Conservation (phyloP, 2,329 filamentous ascomycete species). For the Phaeoacremonium minimum region DNA sequence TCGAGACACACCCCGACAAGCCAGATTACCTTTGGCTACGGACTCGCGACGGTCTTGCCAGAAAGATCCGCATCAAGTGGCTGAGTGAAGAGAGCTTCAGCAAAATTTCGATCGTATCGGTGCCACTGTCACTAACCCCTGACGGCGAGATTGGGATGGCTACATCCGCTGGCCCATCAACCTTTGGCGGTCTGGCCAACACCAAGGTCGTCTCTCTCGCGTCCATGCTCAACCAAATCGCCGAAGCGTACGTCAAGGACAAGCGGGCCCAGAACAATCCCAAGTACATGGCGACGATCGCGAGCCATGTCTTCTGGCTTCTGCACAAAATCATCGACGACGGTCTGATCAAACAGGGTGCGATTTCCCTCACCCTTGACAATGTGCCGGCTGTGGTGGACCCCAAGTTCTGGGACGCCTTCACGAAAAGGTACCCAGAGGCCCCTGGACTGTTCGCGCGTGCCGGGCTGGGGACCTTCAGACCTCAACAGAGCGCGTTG, state of each 20-base stretch:
- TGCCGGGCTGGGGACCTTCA: slow-evolving; percentile 16
- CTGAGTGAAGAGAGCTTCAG: slow-evolving; percentile 18
- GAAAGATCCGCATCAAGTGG: slow-evolving; percentile 31
- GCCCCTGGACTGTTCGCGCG: slow-evolving; percentile 19
- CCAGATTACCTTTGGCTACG: slow-evolving; percentile 38
- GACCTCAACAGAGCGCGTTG: background rate
- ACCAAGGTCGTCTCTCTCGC: slow-evolving; percentile 25
- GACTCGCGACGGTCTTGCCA: slow-evolving; percentile 24
- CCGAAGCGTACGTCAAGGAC: slow-evolving; percentile 23
- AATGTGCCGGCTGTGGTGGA: slow-evolving; percentile 10
- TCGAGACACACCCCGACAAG: slow-evolving; percentile 20
- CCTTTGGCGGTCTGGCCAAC: background rate
- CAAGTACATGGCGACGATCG: slow-evolving; percentile 14
- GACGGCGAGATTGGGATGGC: slow-evolving; percentile 1
- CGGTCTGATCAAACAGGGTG: slow-evolving; percentile 7
- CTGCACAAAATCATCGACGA: slow-evolving; percentile 22
- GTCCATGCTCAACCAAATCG: slow-evolving; percentile 27
- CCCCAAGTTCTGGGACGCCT: slow-evolving; percentile 15
- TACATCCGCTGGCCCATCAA: too few relatives aligned
- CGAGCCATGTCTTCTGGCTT: slow-evolving; percentile 27
- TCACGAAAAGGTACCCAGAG: slow-evolving; percentile 15
- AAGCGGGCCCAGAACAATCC: slow-evolving; percentile 10
- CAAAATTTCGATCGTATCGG: background rate
- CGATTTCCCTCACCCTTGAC: slow-evolving; percentile 9
- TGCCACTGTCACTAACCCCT: background rate